phyloP scores from a whole-genome alignment of 768 basidiomycete species.

The Amanita phalloides region DNA sequence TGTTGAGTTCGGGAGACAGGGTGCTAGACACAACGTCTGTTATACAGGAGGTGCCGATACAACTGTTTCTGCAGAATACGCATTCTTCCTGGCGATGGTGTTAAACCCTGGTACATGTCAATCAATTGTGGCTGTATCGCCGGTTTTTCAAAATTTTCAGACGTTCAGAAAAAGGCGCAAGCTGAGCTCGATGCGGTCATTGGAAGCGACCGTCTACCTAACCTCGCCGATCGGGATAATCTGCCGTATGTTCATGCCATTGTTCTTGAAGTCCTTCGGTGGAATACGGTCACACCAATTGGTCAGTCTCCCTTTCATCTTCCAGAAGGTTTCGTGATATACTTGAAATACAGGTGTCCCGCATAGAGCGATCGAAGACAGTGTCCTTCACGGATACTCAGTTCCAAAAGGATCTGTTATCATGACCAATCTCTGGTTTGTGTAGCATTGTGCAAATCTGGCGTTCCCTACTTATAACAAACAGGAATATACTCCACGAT shows the following conservation, averaged over 20 bases:
- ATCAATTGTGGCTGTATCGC: background rate
- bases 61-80: constrained; percentile 32
- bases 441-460: constrained; percentile 1
- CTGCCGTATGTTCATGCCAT: constrained; percentile 40
- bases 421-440: constrained; percentile 36
- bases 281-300: constrained; percentile 35
- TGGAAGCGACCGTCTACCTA: constrained; percentile 26
- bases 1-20: constrained; percentile 4
- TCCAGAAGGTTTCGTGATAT: no score
- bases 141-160: constrained; percentile 13
- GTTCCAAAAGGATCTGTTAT: constrained; percentile 41
- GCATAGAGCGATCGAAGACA: constrained; percentile 34
- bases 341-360: constrained; percentile 24
- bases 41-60: constrained; percentile 32
- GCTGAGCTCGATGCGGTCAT: constrained; percentile 38
- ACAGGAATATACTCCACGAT: constrained; percentile 46
- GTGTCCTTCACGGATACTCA: constrained; percentile 28
- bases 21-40: no score
- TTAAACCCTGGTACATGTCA: background rate
- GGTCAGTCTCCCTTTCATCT: constrained; percentile 13
- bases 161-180: constrained; percentile 41
- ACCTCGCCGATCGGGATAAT: constrained; percentile 25
- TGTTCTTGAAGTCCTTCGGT: constrained; percentile 36
- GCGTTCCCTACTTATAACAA: background rate
- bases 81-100: constrained; percentile 7